Conservation (phyloP, 192 early-diverging fungal genomes). For the Gamsiella multidivaricata region DNA sequence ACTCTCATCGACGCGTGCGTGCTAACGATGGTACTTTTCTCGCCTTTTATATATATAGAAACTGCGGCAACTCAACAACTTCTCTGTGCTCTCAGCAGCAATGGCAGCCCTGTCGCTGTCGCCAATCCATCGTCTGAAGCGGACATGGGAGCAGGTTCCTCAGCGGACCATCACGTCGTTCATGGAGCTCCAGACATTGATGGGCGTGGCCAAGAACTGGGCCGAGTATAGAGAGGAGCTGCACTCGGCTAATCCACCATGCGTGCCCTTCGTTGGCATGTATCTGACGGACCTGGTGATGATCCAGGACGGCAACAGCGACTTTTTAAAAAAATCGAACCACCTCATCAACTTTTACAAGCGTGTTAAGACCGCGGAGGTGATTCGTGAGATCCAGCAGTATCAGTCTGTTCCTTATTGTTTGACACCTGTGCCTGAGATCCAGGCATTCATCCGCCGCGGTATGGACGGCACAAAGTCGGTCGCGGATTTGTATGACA, state of each 20-base stretch:
- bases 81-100: conserved; percentile 89
- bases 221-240: conserved; percentile 83
- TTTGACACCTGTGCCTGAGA: conserved; percentile 80
- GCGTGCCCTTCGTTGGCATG: conserved; percentile 75
- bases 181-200: conserved; percentile 74
- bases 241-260: conserved; percentile 82
- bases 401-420: conserved; percentile 87
- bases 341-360: conserved; percentile 93
- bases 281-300: conserved; percentile 92
- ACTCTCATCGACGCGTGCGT: too few species aligned
- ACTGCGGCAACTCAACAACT: conserved; percentile 83
- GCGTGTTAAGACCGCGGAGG: conserved; percentile 85
- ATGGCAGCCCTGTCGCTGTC: conserved; percentile 87
- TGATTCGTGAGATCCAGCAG: conserved; percentile 89
- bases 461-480: conserved; percentile 75
- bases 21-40: too few species aligned
- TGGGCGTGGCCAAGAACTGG: conserved; percentile 87
- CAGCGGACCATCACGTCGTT: conserved; percentile 65
- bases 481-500: conserved; percentile 80
- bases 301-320: conserved; percentile 89
- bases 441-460: conserved; percentile 81
- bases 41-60: conserved; percentile 7
- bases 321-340: conserved; percentile 70
- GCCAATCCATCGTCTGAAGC: conserved; percentile 87
- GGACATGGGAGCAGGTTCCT: conserved; percentile 87